Percentiles rank a stretch among this genome's conserved stretches.
Evolutionary conservation across 768 basidiomycete genomes (phyloP).

Genomic region (Mrakia hoshinonis): DNA sequence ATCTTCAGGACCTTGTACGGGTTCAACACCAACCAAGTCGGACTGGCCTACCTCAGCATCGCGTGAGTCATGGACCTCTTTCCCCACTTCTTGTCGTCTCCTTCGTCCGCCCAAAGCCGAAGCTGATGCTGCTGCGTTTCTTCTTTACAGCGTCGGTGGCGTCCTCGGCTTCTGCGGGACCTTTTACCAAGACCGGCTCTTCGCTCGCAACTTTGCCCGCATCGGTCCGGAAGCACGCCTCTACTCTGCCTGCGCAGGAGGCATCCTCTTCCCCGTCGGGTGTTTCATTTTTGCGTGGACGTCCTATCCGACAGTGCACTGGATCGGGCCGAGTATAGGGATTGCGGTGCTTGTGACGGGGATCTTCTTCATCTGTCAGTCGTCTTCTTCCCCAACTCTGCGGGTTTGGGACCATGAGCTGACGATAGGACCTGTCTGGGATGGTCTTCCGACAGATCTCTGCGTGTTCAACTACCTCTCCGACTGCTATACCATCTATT

Average conservation of each 20-base stretch:
- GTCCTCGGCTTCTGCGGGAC: slow-evolving; percentile 34
- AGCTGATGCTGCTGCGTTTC: background rate
- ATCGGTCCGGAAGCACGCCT: slow-evolving; percentile 39
- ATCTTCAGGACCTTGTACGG: slow-evolving; percentile 53
- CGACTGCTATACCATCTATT: slow-evolving; percentile 51
- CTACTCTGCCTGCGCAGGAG: slow-evolving; percentile 39
- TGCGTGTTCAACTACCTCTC: slow-evolving; percentile 56
- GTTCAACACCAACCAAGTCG: slow-evolving; percentile 55
- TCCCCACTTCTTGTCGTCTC: too few relatives aligned
- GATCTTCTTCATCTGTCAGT: slow-evolving; percentile 5
- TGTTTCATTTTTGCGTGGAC: slow-evolving; percentile 60
- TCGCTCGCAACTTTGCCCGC: slow-evolving; percentile 31
- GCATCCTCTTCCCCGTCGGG: slow-evolving; percentile 41
- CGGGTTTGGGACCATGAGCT: slow-evolving; percentile 21
- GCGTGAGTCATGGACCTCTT: slow-evolving; percentile 32
- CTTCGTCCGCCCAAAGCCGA: background rate
- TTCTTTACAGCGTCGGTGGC: slow-evolving; percentile 32
- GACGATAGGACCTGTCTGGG: slow-evolving; percentile 38
- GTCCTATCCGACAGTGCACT: slow-evolving; percentile 49
- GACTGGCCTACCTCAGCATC: slow-evolving; percentile 54
- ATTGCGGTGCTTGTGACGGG: slow-evolving; percentile 46
- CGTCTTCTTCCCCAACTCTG: too few relatives aligned
- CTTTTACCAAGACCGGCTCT: slow-evolving; percentile 37
- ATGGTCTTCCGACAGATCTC: slow-evolving; percentile 51
- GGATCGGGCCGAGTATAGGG: slow-evolving; percentile 56